Conservation (phyloP, 108 stramenopile species). For the Skeletonema grethae region DNA sequence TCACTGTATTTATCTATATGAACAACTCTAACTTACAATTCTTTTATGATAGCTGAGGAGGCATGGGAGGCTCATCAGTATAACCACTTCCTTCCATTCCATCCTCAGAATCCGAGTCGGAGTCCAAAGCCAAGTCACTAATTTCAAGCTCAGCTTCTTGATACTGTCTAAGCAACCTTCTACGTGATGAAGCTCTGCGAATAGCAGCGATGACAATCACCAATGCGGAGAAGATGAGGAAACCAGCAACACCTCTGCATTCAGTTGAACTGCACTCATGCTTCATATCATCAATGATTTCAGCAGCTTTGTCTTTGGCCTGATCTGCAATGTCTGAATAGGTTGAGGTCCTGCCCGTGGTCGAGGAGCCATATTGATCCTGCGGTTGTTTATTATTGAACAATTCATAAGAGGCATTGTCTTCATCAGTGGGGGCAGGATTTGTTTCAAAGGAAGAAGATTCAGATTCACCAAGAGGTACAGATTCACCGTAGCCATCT, state of each 20-base stretch:
- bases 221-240: slow-evolving; percentile 29
- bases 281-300: slow-evolving; percentile 48
- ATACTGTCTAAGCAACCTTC: slow-evolving; percentile 43
- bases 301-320: slow-evolving; percentile 20
- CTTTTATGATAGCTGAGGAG: slow-evolving; percentile 6
- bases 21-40: neutral
- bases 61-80: slow-evolving; percentile 25
- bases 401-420: slow-evolving; percentile 24
- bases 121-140: slow-evolving; percentile 44
- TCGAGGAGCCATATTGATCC: neutral
- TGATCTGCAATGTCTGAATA: slow-evolving; percentile 1
- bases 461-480: neutral
- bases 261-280: slow-evolving; percentile 38
- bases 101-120: slow-evolving; percentile 35
- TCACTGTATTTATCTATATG: neutral
- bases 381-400: slow-evolving; percentile 13
- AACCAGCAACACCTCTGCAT: slow-evolving; percentile 42
- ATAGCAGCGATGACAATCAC: slow-evolving; percentile 26
- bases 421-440: neutral
- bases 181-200: slow-evolving; percentile 36
- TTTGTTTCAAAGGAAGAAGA: slow-evolving; percentile 4
- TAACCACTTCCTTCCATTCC: slow-evolving; percentile 7
- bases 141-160: slow-evolving; percentile 51
- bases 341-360: neutral
- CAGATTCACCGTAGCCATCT: slow-evolving; percentile 2